Evolutionary conservation across 257 asterid genomes (phyloP).

Genomic region (Lycium barbarum): DNA sequence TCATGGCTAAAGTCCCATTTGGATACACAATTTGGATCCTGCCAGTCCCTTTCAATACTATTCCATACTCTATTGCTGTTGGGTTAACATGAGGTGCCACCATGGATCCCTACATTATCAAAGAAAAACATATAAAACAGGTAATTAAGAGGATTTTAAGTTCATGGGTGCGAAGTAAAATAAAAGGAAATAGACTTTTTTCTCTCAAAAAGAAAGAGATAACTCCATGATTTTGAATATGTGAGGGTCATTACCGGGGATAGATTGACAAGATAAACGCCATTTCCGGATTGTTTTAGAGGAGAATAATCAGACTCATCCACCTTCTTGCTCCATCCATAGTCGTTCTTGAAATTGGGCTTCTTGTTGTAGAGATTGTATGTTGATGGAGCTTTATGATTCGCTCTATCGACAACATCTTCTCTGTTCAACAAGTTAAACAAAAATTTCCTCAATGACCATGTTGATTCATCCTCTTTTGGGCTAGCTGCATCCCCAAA

Average conservation of each 20-base stretch:
- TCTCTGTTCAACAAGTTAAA: conserved; percentile 39
- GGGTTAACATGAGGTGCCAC: conserved; percentile 95
- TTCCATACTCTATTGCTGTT: conserved; percentile 70
- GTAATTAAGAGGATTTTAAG: background rate
- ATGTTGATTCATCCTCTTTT: conserved; percentile 35
- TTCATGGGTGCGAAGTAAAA: no score
- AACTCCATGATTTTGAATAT: background rate
- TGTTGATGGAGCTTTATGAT: conserved; percentile 52
- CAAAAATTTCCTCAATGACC: conserved; percentile 67
- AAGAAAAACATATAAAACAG: background rate
- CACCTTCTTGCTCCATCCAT: conserved; percentile 77
- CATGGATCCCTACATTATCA: conserved; percentile 73
- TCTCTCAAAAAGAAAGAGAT: background rate
- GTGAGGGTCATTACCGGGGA: conserved; percentile 51
- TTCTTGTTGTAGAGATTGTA: conserved; percentile 61
- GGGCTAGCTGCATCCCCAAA: background rate
- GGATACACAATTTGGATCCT: conserved; percentile 70
- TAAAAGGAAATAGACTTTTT: background rate
- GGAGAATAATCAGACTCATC: conserved; percentile 65
- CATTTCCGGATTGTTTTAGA: conserved; percentile 55
- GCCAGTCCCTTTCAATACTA: conserved; percentile 69
- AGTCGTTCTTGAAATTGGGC: conserved; percentile 64
- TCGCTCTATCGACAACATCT: background rate
- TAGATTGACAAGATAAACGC: conserved; percentile 75
- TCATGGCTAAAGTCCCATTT: conserved; percentile 81